Base-by-base conservation (phyloP, 129 eudicot species). In the Apium graveolens region DNA sequence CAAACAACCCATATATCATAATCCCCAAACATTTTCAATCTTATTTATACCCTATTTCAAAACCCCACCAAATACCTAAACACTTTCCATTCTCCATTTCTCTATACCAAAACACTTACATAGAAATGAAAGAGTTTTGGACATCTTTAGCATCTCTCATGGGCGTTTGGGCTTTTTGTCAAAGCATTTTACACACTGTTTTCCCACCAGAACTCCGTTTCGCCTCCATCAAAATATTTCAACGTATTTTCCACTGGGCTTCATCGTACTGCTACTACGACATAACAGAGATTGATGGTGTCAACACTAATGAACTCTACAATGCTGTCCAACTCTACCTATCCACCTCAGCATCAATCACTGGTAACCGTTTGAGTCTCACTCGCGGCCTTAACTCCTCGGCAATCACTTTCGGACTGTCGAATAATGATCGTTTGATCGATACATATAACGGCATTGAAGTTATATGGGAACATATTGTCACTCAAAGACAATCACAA, bases 211-310 rank as follows among this genome's bases (percentile, higher is more conserved):
- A 90, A 68, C 88, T 95, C 80, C 98, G 98, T 10, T 90, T 82
- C 74, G 87, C 96, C 8, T 44, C 81, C 75, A 79, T 88, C 16
- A 91, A 90, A 74, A 74, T 90, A 82, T 62, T 90, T 81, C 82
- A 82, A 74, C 96, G 96, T 24, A 31, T 91, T 76, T 87, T 85
- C 84, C 87, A 80, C 92, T 91, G 87, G 80, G 90, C 85, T 91
- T 91, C 97, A 51, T 55, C 90, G 11, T 91, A 95, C 83, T 91
- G 97, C 68, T 91, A 95, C 82, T 95, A 90, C 83, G 98, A 95
- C 86, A 95, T 95, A 81, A 91, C 97, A 8, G 98, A 95, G 82
- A 95, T 91, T 78, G 98, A 95, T 81, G 98, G 98, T 83, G 98
- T 95, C 62, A 95, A 95, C 90, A 95, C 97, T 45, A 95, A 95